Conservation (phyloP, 1,284 basidiomycete species). For the Pseudozyma sp. region DNA sequence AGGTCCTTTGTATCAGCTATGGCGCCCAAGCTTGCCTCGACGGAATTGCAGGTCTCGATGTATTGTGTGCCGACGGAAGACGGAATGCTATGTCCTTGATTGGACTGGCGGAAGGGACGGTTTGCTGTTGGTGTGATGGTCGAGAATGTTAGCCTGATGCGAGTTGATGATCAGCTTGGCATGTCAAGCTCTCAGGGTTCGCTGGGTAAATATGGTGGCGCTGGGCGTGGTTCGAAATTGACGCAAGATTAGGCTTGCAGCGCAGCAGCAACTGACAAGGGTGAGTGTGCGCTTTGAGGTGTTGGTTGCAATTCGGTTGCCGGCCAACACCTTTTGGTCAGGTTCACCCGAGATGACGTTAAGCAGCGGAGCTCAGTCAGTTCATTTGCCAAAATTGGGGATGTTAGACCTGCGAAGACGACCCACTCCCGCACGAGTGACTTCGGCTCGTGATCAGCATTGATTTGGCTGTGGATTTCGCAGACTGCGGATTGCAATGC, state of each 20-base stretch:
- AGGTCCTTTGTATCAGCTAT: no score
- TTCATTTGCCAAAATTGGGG: neutral
- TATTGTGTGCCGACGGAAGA: no score
- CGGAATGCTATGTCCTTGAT: no score
- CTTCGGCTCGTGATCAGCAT: neutral
- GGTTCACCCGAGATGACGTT: conserved; percentile 25
- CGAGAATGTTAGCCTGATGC: no score
- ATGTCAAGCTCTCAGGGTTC: neutral
- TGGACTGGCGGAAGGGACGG: no score
- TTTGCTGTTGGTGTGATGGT: no score
- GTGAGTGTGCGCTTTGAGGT: neutral
- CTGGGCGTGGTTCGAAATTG: conserved; percentile 3
- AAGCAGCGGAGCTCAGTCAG: conserved; percentile 1
- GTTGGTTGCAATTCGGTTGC: conserved; percentile 10
- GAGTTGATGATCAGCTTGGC: no score
- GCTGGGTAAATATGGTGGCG: conserved; percentile 2
- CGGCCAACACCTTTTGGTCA: neutral
- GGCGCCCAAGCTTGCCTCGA: no score
- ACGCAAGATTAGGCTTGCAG: conserved; percentile 7
- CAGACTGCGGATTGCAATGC: conserved; percentile 23
- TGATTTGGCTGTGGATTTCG: conserved; percentile 5
- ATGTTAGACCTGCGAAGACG: no score
- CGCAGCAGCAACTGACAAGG: neutral
- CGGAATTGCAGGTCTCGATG: no score
- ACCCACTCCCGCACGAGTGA: conserved; percentile 32